Evolutionary conservation across 305 asterid species (phyloP), one percentile per base, ranked within the genome.

Genomic region (Nicotiana rustica): DNA sequence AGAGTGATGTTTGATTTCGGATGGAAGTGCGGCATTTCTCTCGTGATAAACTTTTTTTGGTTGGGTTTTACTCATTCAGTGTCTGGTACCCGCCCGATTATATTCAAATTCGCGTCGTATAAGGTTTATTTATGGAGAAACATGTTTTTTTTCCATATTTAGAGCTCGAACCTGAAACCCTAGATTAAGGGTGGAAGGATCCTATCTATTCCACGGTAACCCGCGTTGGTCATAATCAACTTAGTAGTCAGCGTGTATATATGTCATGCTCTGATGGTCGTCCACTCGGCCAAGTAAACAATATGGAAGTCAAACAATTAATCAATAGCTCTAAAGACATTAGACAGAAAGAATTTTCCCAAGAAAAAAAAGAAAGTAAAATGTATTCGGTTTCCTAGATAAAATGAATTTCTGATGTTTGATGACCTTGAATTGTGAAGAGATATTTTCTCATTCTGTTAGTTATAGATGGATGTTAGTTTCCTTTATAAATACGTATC

Each of bases 121-220:
- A 41, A 41, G 12, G 0, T 1, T 2, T 41, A 41, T 41, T 41
- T 41, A 41, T 2, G 12, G 8, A 41, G 0, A 3, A 41, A 8
- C 10, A 41, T 9, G 3, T 7, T 7, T 7, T 0, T 0, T 41
- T 41, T 1, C 25, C 10, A 7, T 41, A 7, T 0, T 0, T 6
- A 8, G 2, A 0, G 2, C 10, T 41, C 49, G 3, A 41, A 41
- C 0, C 0, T 2, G 0, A 41, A 0, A n/a, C 2, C 1, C n/a
- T 1, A 2, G 19, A 71, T 71, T 71, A 44, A 10, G 7, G 19
- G 3, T 21, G 13, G 6, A 13, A 6, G 2, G 13, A 71, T 19
- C 5, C 6, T 70, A 10, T 44, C 6, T 1, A 38, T 6, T 9
- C 1, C 10, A 38, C 47, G 0, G 0, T 0, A 6, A 6, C 2